A percentile compares a stretch with the other conserved stretches of the same genome.
These are phyloP conservation scores for Sugiyamaella qingdaonensis DNA, from an alignment of 805 yeast species.

Conservation along the genomic window DNA sequence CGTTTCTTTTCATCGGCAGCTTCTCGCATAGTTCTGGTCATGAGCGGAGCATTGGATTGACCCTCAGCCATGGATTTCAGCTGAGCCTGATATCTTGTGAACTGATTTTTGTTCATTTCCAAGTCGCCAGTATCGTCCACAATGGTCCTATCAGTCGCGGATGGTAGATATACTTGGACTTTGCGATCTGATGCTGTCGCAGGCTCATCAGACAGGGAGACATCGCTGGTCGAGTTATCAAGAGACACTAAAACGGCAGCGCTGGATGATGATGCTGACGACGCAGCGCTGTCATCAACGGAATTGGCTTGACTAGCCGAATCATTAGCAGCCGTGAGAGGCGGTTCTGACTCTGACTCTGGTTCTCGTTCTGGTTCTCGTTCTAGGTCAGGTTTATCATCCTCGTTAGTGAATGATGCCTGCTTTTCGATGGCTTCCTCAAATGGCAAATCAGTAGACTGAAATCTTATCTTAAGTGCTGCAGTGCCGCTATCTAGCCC, in stretches of 20 bases:
- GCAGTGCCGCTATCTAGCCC: slow-evolving; percentile 22
- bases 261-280: too few relatives aligned
- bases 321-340: too few relatives aligned
- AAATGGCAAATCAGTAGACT: slow-evolving; percentile 11
- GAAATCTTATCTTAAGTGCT: slow-evolving; percentile 21
- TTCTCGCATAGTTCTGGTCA: slow-evolving; percentile 41
- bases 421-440: slow-evolving; percentile 16
- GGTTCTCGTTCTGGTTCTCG: too few relatives aligned
- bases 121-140: slow-evolving; percentile 29
- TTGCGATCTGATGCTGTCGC: background rate
- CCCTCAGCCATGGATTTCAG: slow-evolving; percentile 40
- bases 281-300: too few relatives aligned
- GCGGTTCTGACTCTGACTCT: too few relatives aligned
- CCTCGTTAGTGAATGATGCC: background rate
- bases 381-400: background rate
- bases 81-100: slow-evolving; percentile 49
- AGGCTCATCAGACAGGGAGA: too few relatives aligned
- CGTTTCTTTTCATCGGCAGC: slow-evolving; percentile 27
- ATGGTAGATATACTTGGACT: slow-evolving; percentile 16
- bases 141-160: background rate
- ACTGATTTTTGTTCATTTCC: slow-evolving; percentile 50
- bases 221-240: too few relatives aligned
- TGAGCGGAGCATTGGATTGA: slow-evolving; percentile 38
- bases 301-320: too few relatives aligned
- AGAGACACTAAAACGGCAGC: too few relatives aligned